Base-by-base conservation (phyloP, 768 basidiomycete species). In the Amanita pallidorosea region DNA sequence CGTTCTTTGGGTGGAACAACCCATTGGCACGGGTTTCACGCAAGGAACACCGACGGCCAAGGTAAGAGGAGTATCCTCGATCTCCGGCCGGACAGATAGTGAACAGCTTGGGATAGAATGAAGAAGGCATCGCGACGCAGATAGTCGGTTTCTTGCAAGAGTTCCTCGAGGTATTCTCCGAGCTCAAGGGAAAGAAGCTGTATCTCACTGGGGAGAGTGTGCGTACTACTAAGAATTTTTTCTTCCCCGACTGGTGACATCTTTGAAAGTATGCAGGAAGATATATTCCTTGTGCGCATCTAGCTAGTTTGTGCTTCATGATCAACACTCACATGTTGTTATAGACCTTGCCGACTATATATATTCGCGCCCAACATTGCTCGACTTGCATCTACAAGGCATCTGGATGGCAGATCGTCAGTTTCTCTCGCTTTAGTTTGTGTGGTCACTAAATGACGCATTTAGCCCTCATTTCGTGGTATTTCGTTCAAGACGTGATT, bases 351-450 rank as follows among this genome's bases (percentile, higher is more conserved):
- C 87, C 1, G 78, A 87, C 64, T 83, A 72, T 60, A 83, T 89
- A 40, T 85, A 80, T 56, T 72, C 74, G 33, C 67, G 86, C 38
- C 75, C 81, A 1, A 59, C 54, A 0, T 60, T 62, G 0, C 62
- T 88, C 7, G 74, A 78, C 37, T 69, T 88, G 18, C 65, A 72
- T 31, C 69, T 88, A 20, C 78, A 80, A 57, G 86, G 85, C 3
- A 77, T 83, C 38, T 88, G 84, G 81, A 76, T 86, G 22, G 69
- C 72, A 23, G 84, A 88, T 65, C 82, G 85, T 85, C 57, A 63
- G 81, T 56, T 27, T 17, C 9, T 7, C 8, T 27, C 17, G 15
- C 47, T 25, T 15, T 11, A 27, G 13, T n/a, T 11, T 15, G 12
- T 9, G 27, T 27, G 5, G 27, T 27, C 27, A n/a, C 7, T 35